Evolutionary conservation across 768 basidiomycete species (phyloP), one percentile per base, ranked within the genome.

Genomic region (Phanerodontia chrysosporium): DNA sequence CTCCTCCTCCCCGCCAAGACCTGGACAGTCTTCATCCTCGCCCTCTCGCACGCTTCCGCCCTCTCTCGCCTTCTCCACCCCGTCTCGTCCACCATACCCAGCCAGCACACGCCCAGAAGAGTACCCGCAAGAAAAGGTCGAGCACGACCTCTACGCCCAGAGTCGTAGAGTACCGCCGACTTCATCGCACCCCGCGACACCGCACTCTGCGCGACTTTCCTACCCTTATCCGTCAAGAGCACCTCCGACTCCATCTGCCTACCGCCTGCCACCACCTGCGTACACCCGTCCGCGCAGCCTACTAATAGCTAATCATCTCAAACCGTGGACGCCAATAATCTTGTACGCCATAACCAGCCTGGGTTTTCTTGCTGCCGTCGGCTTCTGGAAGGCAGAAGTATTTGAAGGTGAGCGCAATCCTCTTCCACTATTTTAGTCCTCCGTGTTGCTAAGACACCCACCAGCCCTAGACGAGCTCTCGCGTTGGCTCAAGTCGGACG

Each of bases 391-490:
- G 72, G 80, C 81, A 22, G 83, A 96, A 68, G 79, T 96, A 44
- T 95, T 97, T 72, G 73, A 81, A 65, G 84, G 94, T 93, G 66
- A 78, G 27, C 45, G 51, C 39, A 42, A 10, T 10, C 6, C 49
- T 46, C 2, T 29, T 42, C 24, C 24, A 22, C 2, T 45, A 25
- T 14, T 53, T 35, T 21, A 9, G 35, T 55, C 49, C 22, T 58
- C 27, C 24, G 39, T 42, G 58, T 30, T 56, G 51, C 58, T 58
- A 57, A 45, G 49, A 32, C 57, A 46, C 61, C 39, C 30, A 21
- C 12, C 67, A 95, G 94, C 80, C 58, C 86, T 97, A 36, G 95
- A 97, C 73, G 75, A 85, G 39, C 78, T 96, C 35, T 87, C 94
- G 28, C 80, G 81, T 61, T 90, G 89, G 83, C 78, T 96, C 51